A percentile compares a stretch with the other conserved stretches of the same genome.
Conservation (phyloP, 148 eudicot genomes). For the Vaccinium vitisidaea region DNA sequence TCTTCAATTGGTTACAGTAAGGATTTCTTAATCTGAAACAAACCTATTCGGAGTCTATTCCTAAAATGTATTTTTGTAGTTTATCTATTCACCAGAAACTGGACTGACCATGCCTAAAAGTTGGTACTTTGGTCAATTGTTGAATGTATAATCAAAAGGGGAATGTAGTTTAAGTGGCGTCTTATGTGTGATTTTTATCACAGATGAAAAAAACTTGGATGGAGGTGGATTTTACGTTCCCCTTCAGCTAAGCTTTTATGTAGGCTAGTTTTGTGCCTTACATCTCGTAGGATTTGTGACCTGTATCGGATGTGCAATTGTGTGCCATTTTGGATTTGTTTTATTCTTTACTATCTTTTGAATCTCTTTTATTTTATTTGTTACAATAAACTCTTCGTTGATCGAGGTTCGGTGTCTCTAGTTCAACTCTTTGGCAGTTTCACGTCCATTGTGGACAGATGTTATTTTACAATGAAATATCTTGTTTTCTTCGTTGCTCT, state of each 20-base stretch:
- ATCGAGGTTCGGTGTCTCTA: not conserved
- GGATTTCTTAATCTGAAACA: constrained; percentile 2
- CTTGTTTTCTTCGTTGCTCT: not conserved
- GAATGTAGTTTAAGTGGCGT: not conserved
- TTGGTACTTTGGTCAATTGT: not conserved
- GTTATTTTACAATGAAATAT: not conserved
- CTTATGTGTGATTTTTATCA: not conserved
- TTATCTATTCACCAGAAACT: not conserved
- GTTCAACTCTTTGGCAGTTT: not conserved
- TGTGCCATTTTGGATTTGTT: not conserved
- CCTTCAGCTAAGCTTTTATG: not conserved
- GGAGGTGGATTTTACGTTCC: not conserved
- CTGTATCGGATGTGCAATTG: not conserved
- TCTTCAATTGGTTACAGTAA: not conserved
- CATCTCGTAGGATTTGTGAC: not conserved
- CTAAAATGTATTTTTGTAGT: not conserved
- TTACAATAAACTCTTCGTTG: not conserved
- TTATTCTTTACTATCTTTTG: not conserved
- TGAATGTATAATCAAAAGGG: not conserved
- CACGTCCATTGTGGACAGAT: not conserved
- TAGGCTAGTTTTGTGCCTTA: not conserved
- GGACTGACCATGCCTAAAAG: not conserved
- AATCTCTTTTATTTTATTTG: not conserved
- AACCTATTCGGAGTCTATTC: not conserved
- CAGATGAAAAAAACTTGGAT: constrained; percentile 1